Base-by-base conservation (phyloP, 2,329 filamentous ascomycete genomes). In the Monosporascus sp. region DNA sequence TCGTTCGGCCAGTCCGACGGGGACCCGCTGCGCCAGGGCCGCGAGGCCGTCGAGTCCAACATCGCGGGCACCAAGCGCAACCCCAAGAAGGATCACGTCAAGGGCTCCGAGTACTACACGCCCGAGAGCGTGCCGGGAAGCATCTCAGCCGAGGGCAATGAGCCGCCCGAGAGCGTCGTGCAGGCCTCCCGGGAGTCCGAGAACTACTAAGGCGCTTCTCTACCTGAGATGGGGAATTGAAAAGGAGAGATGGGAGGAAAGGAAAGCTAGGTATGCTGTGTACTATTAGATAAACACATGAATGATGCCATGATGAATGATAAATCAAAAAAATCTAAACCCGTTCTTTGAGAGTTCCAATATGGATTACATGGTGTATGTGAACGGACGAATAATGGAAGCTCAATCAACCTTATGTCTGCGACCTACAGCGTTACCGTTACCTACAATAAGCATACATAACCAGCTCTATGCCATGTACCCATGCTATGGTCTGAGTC, bases 51-150 rank as follows among this genome's bases (percentile, higher is more conserved):
- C n/a, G 62, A 65, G 26, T 53, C 64, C 31, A 77, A 77, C 48
- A 63, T 76, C 7, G 71, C 72, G 20, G 62, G 62, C 8, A 68
- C 70, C 31, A 64, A 68, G 26, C 59, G 63, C 1, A 69, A 68
- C 2, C 64, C 68, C 16, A 69, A 69, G 4, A 74, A 75, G 44
- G 66, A 63, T 46, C 56, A 70, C 50, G 76, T 69, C 63, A 72
- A 71, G 61, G 75, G 73, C 7, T 63, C 65, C 2, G 65, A 77
- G 9, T 74, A 74, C 54, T 72, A 77, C 53, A 59, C 55, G 2
- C 68, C 71, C 1, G 72, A 77, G 66, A 66, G 62, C 20, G 73
- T 76, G 26, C 71, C 73, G 6, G 74, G 75, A 19, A 71, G 71
- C 56, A 71, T 70, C 48, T 70, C 74, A 2, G 73, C 73, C 1